These are phyloP conservation scores for Tulasnella sp. DNA, from an alignment of 768 basidiomycete genomes.

Conservation along the genomic window DNA sequence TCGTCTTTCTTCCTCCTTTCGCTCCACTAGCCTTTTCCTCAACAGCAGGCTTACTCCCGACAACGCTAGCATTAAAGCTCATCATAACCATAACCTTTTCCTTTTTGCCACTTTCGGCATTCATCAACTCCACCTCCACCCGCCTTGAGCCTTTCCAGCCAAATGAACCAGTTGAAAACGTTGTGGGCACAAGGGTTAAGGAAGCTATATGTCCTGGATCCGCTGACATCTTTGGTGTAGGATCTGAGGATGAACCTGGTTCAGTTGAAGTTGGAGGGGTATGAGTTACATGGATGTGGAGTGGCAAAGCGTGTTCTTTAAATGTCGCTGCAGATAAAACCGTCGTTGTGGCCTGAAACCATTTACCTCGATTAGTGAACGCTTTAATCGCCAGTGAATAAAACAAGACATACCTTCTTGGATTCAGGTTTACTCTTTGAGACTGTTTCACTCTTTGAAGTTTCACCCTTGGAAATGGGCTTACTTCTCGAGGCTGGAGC, in stretches of 20 bases:
- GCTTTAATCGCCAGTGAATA: neutral
- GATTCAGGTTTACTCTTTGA: constrained; percentile 7
- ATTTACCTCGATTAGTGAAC: neutral
- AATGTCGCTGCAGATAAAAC: constrained; percentile 31
- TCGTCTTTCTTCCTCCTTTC: constrained; percentile 7
- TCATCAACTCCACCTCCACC: constrained; percentile 48
- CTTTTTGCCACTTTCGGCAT: constrained; percentile 36
- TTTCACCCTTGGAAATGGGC: constrained; percentile 23
- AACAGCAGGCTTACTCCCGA: constrained; percentile 49
- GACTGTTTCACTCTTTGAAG: neutral
- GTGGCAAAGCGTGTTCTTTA: constrained; percentile 50
- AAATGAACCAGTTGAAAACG: constrained; percentile 63
- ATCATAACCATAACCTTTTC: constrained; percentile 63
- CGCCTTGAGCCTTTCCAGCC: constrained; percentile 74
- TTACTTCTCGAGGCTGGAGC: constrained; percentile 27
- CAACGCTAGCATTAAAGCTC: constrained; percentile 65
- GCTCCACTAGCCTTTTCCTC: constrained; percentile 20
- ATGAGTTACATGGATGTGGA: constrained; percentile 55
- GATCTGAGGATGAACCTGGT: constrained; percentile 8
- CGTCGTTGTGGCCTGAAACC: constrained; percentile 31
- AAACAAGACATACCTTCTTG: too few relatives aligned
- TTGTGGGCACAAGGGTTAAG: constrained; percentile 41
- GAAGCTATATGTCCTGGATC: constrained; percentile 53
- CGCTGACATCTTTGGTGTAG: constrained; percentile 25
- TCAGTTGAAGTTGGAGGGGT: constrained; percentile 39